A percentile compares a stretch with the other conserved stretches of the same genome.
These are phyloP conservation scores for Golubevia pallescens DNA, from an alignment of 1,284 basidiomycete genomes.

Conservation along the genomic window DNA sequence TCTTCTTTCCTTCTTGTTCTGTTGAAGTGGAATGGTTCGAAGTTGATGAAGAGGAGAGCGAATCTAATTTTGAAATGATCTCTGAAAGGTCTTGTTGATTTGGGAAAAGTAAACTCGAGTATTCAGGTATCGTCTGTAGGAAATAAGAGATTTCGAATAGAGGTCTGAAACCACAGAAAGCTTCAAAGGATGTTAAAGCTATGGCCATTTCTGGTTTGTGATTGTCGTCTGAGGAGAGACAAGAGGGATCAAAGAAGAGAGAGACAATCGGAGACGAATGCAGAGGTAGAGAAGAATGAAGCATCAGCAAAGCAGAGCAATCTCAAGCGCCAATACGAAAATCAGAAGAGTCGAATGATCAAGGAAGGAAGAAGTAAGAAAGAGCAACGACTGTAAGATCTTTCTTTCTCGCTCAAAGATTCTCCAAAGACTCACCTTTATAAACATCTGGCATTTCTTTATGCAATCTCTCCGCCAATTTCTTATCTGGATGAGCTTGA, in stretches of 20 bases:
- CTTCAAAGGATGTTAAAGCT: constrained; percentile 46
- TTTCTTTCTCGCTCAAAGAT: constrained; percentile 26
- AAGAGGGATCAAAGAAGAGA: neutral
- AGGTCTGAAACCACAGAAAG: constrained; percentile 62
- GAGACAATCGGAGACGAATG: too few species aligned
- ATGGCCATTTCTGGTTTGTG: constrained; percentile 65
- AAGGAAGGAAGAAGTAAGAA: too few species aligned
- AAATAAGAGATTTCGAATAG: constrained; percentile 42
- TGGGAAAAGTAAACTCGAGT: constrained; percentile 9
- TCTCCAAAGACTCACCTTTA: constrained; percentile 68
- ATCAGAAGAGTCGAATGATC: too few species aligned
- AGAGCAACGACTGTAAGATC: too few species aligned
- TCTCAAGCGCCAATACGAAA: too few species aligned
- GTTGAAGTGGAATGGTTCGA: neutral
- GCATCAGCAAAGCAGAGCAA: too few species aligned
- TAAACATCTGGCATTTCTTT: constrained; percentile 80
- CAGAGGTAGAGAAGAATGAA: too few species aligned
- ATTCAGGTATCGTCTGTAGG: constrained; percentile 41
- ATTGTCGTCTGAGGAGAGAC: constrained; percentile 35
- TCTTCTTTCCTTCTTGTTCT: neutral
- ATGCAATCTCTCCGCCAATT: constrained; percentile 79
- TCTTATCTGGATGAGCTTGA: constrained; percentile 95
- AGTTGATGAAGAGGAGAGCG: neutral
- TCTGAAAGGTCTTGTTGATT: too few species aligned
- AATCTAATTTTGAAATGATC: too few species aligned